Base-by-base conservation (phyloP, 441 rosid genomes). In the Gossypium davidsonii region DNA sequence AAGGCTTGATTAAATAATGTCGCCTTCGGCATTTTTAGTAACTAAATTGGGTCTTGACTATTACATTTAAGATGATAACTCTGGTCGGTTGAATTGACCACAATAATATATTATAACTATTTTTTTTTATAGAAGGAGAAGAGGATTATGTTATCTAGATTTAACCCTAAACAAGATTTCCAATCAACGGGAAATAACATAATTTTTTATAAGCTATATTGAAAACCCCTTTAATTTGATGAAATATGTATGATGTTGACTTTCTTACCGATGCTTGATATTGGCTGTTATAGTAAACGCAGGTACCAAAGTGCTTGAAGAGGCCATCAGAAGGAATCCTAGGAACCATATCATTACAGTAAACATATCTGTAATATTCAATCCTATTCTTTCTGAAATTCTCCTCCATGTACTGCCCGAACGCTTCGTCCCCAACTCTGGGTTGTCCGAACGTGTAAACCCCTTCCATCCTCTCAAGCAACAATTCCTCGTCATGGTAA, bases 381-480 rank as follows among this genome's bases (percentile, higher is more conserved):
- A 87, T 75, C 15, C 72, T 72, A 53, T 85, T 70, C 6, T 72
- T 70, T 1, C 5, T 17, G 67, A 92, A 17, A 39, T 76, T 66
- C 15, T 48, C 61, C 51, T 82, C 79, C 97, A 88, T 81, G 72
- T 67, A 90, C 18, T 70, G 73, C 42, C 79, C 85, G 42, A 90
- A 90, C 65, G 70, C 76, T 6, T 67, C 79, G 42, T 92, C 90
- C 1, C 97, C 95, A 21, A 88, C 82, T 53, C 94, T 85, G 1
- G 91, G 97, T 64, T 91, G 96, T 55, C 97, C 96, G 76, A 84
- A 90, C 1, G 92, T 89, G 73, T 84, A 89, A 1, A 90, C 83
- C 12, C 92, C 91, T 57, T 86, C 88, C 59, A 89, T 57, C 78
- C 85, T 86, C 56, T 80, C 65, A 28, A 91, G 70, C 37, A 87